Base-by-base conservation (phyloP, 768 basidiomycete genomes). In the Asterophora lycoperdoides region DNA sequence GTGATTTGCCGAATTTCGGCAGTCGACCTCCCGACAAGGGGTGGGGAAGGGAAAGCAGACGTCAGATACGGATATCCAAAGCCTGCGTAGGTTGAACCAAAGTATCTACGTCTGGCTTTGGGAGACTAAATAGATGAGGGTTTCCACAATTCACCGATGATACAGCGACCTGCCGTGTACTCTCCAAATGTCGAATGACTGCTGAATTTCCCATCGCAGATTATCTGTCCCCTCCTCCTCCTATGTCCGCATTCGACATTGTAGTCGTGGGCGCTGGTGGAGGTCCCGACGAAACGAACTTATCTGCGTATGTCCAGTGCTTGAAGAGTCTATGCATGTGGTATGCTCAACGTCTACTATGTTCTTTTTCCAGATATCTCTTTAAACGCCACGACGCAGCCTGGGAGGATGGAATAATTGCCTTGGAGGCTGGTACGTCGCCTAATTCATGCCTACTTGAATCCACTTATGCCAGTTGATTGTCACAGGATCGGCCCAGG, bases 211-310 rank as follows among this genome's bases (percentile, higher is more conserved):
- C 39, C 29, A 14, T 41, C n/a, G 37, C 46, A 26, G 19, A 17
- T 28, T 45, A 20, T 35, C 39, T 8, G 17, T 47, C 43, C 8
- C 44, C 39, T 39, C 46, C 35, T 47, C 48, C 36, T 41, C 49
- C 51, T 18, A 72, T 77, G 62, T 64, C 71, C 23, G 66, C 70
- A 57, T 91, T 92, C 64, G 83, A 89, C 63, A 60, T 92, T 56
- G 69, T 91, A 51, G 85, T 87, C 56, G 81, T 92, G 32, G 94
- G 73, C 41, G 80, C 82, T 57, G 91, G 93, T 48, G 94, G 94
- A 38, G 94, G 94, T 41, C 92, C 91, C 7, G 78, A 85, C 57
- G 94, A 97, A 67, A 86, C 84, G 18, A 89, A 97, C 69, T 68
- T 96, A 54, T 90, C 89, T 20, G 86, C 81, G 93, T 92, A 64